These are phyloP conservation scores for Alternaria triticina DNA, from an alignment of 2,329 filamentous ascomycete genomes.

Conservation along the genomic window DNA sequence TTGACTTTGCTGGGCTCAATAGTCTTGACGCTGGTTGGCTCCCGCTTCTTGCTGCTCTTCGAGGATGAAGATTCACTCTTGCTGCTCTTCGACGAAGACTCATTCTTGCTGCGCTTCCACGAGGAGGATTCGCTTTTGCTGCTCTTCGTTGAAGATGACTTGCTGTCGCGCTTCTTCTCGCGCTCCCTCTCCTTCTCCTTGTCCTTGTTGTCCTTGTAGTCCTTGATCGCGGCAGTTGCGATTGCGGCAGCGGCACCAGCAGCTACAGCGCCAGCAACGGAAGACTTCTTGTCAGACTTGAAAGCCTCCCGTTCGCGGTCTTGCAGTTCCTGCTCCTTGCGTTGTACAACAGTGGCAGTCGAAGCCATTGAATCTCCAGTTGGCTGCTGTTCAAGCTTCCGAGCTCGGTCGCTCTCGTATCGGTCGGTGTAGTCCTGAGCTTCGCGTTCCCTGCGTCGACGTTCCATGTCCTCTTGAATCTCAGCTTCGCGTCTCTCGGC, in stretches of 20 bases:
- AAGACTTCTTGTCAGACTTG: conserved; percentile 46
- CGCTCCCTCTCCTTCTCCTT: conserved; percentile 16
- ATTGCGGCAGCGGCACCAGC: conserved; percentile 44
- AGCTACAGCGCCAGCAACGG: conserved; percentile 45
- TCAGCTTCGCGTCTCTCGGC: conserved; percentile 38
- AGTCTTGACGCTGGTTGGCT: conserved; percentile 43
- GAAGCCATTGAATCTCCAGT: conserved; percentile 40
- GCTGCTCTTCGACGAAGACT: conserved; percentile 13
- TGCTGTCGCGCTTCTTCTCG: conserved; percentile 12
- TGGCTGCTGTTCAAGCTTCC: conserved; percentile 34
- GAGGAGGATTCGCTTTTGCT: conserved; percentile 23
- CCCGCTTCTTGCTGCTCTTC: conserved; percentile 24
- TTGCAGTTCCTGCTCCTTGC: conserved; percentile 44
- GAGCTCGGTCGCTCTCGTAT: conserved; percentile 32
- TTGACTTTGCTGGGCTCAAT: conserved; percentile 44
- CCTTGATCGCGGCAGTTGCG: conserved; percentile 39
- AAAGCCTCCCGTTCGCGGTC: conserved; percentile 43
- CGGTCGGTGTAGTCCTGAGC: conserved; percentile 28
- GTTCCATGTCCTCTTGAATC: conserved; percentile 33
- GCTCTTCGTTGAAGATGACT: conserved; percentile 8
- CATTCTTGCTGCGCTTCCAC: conserved; percentile 21
- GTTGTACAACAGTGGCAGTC: conserved; percentile 39
- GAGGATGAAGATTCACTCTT: not conserved
- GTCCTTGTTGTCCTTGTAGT: conserved; percentile 31
- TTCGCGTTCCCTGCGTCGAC: conserved; percentile 34